These are phyloP conservation scores for Monosporascus sp. DNA, from an alignment of 2,329 filamentous ascomycete genomes.

Conservation along the genomic window DNA sequence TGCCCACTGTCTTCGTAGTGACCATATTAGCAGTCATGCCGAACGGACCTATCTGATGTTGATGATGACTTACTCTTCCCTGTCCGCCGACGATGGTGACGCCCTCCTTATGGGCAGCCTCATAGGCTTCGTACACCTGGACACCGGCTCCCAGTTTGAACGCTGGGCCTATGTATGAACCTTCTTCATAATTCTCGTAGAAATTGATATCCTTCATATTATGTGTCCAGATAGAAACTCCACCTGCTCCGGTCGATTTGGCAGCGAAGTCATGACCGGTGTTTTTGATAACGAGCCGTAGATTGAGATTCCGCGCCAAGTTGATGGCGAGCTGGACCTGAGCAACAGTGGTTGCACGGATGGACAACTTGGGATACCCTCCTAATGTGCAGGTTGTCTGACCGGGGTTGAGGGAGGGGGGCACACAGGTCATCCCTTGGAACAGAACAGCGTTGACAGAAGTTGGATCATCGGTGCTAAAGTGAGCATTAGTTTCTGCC, in stretches of 20 bases:
- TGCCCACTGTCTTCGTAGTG: constrained; percentile 39
- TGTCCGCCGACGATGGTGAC: constrained; percentile 20
- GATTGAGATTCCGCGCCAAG: constrained; percentile 20
- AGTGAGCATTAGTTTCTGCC: constrained; percentile 1
- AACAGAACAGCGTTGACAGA: constrained; percentile 24
- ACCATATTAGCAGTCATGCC: background rate
- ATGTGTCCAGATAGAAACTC: constrained; percentile 23
- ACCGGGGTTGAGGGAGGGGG: constrained; percentile 19
- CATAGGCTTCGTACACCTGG: constrained; percentile 21
- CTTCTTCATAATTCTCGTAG: constrained; percentile 19
- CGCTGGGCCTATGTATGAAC: constrained; percentile 19
- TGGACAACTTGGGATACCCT: constrained; percentile 21
- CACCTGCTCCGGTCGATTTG: constrained; percentile 22
- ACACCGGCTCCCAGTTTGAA: constrained; percentile 24
- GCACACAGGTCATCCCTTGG: constrained; percentile 21
- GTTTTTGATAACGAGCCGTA: constrained; percentile 23
- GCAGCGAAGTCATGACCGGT: constrained; percentile 23
- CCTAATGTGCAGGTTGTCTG: constrained; percentile 19
- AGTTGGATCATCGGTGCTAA: constrained; percentile 22
- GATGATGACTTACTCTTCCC: constrained; percentile 14
- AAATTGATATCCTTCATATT: constrained; percentile 22
- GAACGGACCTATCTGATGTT: background rate
- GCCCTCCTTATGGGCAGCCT: constrained; percentile 16
- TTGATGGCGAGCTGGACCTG: constrained; percentile 23
- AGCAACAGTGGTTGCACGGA: constrained; percentile 21